phyloP scores from a whole-genome alignment of 2,329 filamentous ascomycete genomes.

The Colletotrichum camelliae region DNA sequence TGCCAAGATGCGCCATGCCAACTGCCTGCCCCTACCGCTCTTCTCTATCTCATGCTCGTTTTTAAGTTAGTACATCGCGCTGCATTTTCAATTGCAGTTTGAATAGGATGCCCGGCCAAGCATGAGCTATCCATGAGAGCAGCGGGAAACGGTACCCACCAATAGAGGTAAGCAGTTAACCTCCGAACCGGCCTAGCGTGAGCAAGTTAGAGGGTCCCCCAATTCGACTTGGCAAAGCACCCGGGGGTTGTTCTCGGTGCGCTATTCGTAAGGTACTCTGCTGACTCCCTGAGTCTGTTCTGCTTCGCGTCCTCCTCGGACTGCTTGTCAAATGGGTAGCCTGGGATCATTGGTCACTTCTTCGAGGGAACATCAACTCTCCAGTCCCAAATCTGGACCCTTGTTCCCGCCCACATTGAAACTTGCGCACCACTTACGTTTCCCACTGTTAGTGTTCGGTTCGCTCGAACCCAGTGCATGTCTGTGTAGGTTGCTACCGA shows the following conservation, averaged over 20 bases:
- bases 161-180: neutral
- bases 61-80: neutral
- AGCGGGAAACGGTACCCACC: neutral
- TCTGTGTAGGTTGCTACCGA: neutral
- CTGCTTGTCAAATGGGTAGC: too few relatives aligned
- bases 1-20: neutral
- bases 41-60: neutral
- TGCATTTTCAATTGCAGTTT: neutral
- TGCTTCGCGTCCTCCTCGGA: too few relatives aligned
- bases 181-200: neutral
- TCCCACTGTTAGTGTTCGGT: neutral
- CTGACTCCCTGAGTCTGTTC: too few relatives aligned
- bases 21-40: neutral
- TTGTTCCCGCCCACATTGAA: conserved; percentile 5
- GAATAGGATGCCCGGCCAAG: neutral
- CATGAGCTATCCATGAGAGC: too few relatives aligned
- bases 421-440: neutral
- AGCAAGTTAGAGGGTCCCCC: conserved; percentile 6
- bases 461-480: neutral
- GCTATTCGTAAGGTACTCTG: too few relatives aligned
- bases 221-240: neutral
- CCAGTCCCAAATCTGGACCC: neutral
- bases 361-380: neutral
- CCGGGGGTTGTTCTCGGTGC: neutral
- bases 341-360: neutral